Conservation (phyloP, 2,329 filamentous ascomycete genomes). For the Colletotrichum navitas region DNA sequence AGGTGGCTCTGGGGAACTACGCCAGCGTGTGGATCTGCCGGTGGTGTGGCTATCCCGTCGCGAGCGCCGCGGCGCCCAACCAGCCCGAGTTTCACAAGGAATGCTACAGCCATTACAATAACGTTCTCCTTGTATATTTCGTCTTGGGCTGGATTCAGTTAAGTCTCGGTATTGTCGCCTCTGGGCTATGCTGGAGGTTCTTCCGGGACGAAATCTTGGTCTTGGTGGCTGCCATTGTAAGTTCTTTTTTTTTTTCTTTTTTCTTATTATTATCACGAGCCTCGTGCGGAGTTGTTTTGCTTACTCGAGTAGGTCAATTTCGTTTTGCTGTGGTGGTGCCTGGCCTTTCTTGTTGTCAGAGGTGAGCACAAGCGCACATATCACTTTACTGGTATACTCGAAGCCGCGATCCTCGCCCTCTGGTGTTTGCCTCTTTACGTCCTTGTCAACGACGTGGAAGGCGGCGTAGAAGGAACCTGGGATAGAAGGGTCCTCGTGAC, state of each 20-base stretch:
- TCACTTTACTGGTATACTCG: slow-evolving; percentile 53
- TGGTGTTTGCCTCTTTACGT: slow-evolving; percentile 48
- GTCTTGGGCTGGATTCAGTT: slow-evolving; percentile 55
- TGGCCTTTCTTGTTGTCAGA: slow-evolving; percentile 52
- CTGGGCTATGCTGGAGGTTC: slow-evolving; percentile 55
- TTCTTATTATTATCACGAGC: background rate
- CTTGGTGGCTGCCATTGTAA: slow-evolving; percentile 52
- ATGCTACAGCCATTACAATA: slow-evolving; percentile 56
- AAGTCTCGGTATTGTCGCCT: slow-evolving; percentile 51
- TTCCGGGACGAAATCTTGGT: slow-evolving; percentile 50
- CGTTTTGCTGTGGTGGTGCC: slow-evolving; percentile 52
- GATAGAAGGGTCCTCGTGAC: slow-evolving; percentile 47
- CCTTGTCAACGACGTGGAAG: slow-evolving; percentile 41
- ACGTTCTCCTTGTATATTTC: slow-evolving; percentile 54
- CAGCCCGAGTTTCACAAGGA: slow-evolving; percentile 56
- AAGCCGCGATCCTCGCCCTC: slow-evolving; percentile 52
- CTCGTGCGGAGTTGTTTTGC: slow-evolving; percentile 7
- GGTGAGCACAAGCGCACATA: slow-evolving; percentile 55
- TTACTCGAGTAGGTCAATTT: slow-evolving; percentile 51
- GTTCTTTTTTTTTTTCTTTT: too few relatives aligned
- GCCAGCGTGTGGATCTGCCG: slow-evolving; percentile 56
- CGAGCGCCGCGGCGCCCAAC: slow-evolving; percentile 47
- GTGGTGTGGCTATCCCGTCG: slow-evolving; percentile 59
- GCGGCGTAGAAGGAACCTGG: slow-evolving; percentile 6
- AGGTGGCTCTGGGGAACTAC: slow-evolving; percentile 53